Base-by-base conservation (phyloP, 1,284 basidiomycete genomes). In the Boletus semigastroideus region DNA sequence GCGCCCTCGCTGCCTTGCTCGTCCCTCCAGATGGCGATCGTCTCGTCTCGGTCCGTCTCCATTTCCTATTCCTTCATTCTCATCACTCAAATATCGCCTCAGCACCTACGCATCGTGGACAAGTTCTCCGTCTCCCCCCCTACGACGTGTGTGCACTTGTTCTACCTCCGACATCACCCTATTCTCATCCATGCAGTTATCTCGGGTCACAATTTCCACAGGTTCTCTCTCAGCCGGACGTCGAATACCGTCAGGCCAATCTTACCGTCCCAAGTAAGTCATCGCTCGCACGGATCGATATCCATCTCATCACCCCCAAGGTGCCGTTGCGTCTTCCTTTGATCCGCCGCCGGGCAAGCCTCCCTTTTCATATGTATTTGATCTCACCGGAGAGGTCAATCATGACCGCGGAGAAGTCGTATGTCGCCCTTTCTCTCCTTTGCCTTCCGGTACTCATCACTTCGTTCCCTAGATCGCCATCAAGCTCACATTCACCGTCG, bases 161-260 rank as follows among this genome's bases (percentile, higher is more conserved):
- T 55, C 45, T 40, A 31, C 46, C 28, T 51, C 44, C 41, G 4
- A 14, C 53, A 41, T 34, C 19, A 46, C 16, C 39, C 53, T 61
- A 64, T 52, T 31, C 41, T 30, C 51, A 10, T 20, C 20, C 19
- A 42, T 51, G 44, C 37, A 92, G 90, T 33, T 94, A 94, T 70
- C 77, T 94, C 57, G 92, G 92, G 31, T 74, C 81, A 27, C 81
- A 86, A 53, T 94, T 94, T 64, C 80, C 83, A 38, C 74, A 83
- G 44, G 73, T 91, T 22, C 75, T 94, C 9, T 70, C 74, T 59
- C 86, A 83, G 50, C 76, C 82, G 6, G 72, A 79, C 52, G 82
- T 92, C n/a, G 85, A 91, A 65, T 94, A 95, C 67, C 81, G 80
- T 47, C 92, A 95, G 67, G 82, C 81, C 33, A 95, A 95, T 66